Evolutionary conservation across 441 rosid genomes (phyloP), one percentile per base, ranked within the genome.

Genomic region (Adansonia grandidieri): DNA sequence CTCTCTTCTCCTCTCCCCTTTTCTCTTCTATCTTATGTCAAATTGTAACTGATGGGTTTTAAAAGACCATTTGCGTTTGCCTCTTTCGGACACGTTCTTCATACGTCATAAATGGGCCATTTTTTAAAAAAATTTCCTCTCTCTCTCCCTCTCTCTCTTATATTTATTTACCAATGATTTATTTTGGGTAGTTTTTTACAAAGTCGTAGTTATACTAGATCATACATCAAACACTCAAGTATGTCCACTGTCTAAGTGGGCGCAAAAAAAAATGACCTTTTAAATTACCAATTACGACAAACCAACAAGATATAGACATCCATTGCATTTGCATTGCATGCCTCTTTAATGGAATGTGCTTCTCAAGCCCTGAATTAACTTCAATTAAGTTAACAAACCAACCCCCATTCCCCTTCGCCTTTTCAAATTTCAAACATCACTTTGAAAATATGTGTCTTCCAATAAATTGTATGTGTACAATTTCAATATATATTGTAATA

Each of bases 61-160:
- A 64, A 64, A 64, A 37, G 20, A 64, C 48, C 48, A 40, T 64
- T 64, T 37, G 48, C 67, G 14, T 62, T 28, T 62, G 32, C 66
- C 32, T 32, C 20, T 15, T 64, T 15, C 47, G 15, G 5, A 64
- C 47, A 64, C 65, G 4, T 61, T 24, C 68, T 32, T 32, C 68
- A 22, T 22, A 6, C 24, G 19, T 7, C 24, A 24, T 5, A 64
- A 20, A 63, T 13, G 3, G 7, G 17, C 1, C 15, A 13, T 63
- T 14, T 63, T 60, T 22, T 4, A 1, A 11, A 48, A 42, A 42
- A 5, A 15, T 54, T n/a, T 5, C 6, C 20, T 8, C 6, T 10
- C 1, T 62, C 8, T 2, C 15, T 28, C 2, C 11, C 40, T 28
- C 7, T 32, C n/a, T 14, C 8, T 37, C 42, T 2, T 63, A 32